Evolutionary conservation across 176 grass and related monocot species (phyloP).

Genomic region (Saccharum spontaneum): DNA sequence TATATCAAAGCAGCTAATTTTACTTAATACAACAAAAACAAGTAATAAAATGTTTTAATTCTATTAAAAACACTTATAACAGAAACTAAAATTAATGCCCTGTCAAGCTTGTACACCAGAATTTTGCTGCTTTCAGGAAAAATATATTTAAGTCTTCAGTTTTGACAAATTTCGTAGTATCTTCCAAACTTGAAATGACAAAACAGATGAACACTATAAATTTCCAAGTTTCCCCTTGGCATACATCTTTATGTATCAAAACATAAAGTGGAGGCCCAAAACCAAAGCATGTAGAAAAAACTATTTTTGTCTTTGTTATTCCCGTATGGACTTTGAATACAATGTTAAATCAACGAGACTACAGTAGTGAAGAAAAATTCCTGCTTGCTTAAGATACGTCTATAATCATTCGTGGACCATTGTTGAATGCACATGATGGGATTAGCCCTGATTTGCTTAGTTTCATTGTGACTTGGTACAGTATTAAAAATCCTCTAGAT

Average conservation of each 20-base stretch:
- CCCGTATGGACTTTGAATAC: neutral
- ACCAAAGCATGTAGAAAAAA: neutral
- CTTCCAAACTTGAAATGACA: neutral
- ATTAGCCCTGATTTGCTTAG: neutral
- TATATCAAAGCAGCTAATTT: neutral
- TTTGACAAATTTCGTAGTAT: neutral
- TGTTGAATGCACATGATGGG: neutral
- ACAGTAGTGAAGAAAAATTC: neutral
- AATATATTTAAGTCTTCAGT: neutral
- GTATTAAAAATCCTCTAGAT: neutral
- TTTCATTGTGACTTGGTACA: neutral
- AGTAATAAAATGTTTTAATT: neutral
- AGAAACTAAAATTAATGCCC: slow-evolving; percentile 4
- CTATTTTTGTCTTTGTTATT: neutral
- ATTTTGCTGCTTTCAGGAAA: neutral
- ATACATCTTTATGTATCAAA: neutral
- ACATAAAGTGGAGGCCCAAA: neutral
- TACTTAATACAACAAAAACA: neutral
- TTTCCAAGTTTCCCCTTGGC: neutral
- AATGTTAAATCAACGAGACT: neutral
- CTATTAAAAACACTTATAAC: neutral
- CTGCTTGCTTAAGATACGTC: slow-evolving; percentile 11
- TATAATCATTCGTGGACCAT: neutral
- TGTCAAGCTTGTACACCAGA: neutral
- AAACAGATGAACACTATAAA: neutral